A percentile compares a stretch with the other conserved stretches of the same genome.
These are phyloP conservation scores for Alloteropsis semialata DNA, from an alignment of 176 grass and related monocot species.

Conservation along the genomic window DNA sequence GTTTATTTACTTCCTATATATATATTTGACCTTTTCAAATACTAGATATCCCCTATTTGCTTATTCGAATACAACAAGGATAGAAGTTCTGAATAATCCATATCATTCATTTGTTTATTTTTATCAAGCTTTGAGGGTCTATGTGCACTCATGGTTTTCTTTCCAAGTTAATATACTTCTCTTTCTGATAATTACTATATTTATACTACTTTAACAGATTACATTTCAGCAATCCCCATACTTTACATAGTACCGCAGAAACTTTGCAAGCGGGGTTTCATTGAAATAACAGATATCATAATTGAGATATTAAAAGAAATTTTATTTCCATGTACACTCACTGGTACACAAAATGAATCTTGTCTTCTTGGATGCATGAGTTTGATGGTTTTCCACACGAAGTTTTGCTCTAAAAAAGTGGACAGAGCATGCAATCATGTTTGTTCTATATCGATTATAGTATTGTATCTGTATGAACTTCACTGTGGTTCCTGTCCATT, in stretches of 20 bases:
- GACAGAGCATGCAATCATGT: neutral
- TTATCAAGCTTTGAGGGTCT: neutral
- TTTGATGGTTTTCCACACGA: slow-evolving; percentile 11
- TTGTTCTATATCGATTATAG: slow-evolving; percentile 10
- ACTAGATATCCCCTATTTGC: neutral
- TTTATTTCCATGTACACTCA: neutral
- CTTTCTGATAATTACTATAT: neutral
- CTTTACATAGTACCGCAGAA: neutral
- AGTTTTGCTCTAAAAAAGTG: neutral
- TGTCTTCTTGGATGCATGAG: slow-evolving; percentile 6
- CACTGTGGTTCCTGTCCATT: neutral
- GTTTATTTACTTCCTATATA: neutral
- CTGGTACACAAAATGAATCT: neutral
- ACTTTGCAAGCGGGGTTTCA: neutral
- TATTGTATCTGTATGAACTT: slow-evolving; percentile 6
- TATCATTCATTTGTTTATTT: slow-evolving; percentile 1
- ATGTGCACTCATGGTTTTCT: slow-evolving; percentile 1
- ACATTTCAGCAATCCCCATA: slow-evolving; percentile 7
- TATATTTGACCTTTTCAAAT: neutral
- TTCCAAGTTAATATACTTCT: neutral
- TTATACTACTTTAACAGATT: neutral
- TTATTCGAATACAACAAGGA: neutral
- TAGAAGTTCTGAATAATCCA: neutral
- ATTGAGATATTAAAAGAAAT: neutral
- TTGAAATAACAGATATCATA: neutral